phyloP scores from a whole-genome alignment of 306 rosid genomes.

The Macrotyloma uniflorum region DNA sequence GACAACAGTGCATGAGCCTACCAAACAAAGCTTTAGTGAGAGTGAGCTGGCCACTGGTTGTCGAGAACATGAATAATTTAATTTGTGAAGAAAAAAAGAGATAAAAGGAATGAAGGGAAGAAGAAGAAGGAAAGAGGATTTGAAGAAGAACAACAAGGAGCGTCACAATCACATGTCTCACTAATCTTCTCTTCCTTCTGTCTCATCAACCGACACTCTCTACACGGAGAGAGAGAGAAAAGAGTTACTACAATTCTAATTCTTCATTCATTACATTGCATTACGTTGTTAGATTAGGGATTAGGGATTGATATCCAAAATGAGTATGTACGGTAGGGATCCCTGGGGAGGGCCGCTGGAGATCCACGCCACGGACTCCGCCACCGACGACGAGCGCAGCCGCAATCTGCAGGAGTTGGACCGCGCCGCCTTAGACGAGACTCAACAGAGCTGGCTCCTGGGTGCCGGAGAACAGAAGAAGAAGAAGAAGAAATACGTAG shows the following conservation, averaged over 20 bases:
- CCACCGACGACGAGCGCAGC: conserved; percentile 89
- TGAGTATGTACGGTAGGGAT: conserved; percentile 81
- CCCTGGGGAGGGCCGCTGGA: conserved; percentile 93
- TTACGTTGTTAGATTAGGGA: no score
- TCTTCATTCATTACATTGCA: no score
- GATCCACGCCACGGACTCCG: conserved; percentile 76
- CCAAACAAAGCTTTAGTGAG: no score
- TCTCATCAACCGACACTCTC: neutral
- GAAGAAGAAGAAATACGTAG: conserved; percentile 78
- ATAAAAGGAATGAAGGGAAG: neutral
- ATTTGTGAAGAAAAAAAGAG: neutral
- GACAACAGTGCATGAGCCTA: no score
- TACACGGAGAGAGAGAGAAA: no score
- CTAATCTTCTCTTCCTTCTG: no score
- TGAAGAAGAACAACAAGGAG: neutral
- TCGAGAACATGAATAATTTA: neutral
- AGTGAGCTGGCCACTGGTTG: neutral
- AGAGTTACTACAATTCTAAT: no score
- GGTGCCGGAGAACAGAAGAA: conserved; percentile 85
- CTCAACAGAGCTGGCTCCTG: conserved; percentile 86
- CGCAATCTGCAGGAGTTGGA: conserved; percentile 77
- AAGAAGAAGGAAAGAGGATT: neutral
- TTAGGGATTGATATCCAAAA: neutral
- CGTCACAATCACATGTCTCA: neutral
- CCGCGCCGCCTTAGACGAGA: conserved; percentile 77